A percentile compares a stretch with the other conserved stretches of the same genome.
Conservation (phyloP, 768 basidiomycete genomes). For the Panellus pusillus region DNA sequence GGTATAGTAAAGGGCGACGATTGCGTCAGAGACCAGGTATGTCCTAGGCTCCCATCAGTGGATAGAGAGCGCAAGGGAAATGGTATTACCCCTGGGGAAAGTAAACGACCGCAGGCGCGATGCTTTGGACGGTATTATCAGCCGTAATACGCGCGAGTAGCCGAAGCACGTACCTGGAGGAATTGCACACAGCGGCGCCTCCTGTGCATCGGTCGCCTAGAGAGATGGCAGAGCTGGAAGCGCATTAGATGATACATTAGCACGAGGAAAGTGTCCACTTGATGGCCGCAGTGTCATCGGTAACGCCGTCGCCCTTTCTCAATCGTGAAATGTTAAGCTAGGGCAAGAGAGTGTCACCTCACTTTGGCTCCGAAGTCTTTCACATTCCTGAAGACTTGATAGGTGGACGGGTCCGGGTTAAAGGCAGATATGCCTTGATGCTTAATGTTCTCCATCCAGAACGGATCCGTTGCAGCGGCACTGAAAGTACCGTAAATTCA, state of each 20-base stretch:
- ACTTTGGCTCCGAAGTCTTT: conserved; percentile 51
- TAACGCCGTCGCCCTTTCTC: conserved; percentile 13
- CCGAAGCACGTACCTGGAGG: conserved; percentile 50
- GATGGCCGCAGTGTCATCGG: conserved; percentile 42
- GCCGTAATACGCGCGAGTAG: background rate
- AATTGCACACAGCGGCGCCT: conserved; percentile 55
- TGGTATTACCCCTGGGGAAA: conserved; percentile 49
- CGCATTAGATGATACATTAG: conserved; percentile 42
- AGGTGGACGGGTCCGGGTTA: conserved; percentile 53
- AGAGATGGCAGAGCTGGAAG: conserved; percentile 60
- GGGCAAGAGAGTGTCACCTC: background rate
- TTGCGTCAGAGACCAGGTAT: conserved; percentile 66
- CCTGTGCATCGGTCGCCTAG: conserved; percentile 53
- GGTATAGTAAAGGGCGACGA: conserved; percentile 75
- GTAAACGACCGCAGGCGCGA: conserved; percentile 71
- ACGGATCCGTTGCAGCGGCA: conserved; percentile 59
- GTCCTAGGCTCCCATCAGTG: conserved; percentile 33
- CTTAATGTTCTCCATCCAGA: conserved; percentile 70
- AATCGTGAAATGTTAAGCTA: background rate
- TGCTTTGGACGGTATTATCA: conserved; percentile 32
- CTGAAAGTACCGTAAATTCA: background rate
- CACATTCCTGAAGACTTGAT: conserved; percentile 78
- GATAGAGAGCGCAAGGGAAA: conserved; percentile 44
- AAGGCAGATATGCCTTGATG: conserved; percentile 72
- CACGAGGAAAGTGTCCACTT: conserved; percentile 22